Evolutionary conservation across 2,329 filamentous ascomycete genomes (phyloP), one percentile per base, ranked within the genome.

Genomic region (Phyllosticta citrichinensis): DNA sequence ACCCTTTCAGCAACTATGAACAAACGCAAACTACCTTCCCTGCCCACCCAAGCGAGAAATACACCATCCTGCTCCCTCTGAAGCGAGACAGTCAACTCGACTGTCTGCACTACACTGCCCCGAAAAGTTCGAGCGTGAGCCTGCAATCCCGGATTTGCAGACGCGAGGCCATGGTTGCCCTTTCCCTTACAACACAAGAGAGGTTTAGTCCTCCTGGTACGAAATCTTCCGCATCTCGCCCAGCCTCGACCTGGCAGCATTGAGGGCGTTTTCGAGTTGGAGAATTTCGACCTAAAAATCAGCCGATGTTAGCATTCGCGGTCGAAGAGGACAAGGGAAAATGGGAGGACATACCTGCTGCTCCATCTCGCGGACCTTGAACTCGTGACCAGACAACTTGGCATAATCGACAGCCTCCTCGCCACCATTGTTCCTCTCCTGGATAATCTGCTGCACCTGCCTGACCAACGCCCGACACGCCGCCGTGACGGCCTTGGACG

Each of bases 321-420:
- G 6, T n/a, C 5, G 6, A 17, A 2, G 17, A n/a, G 17, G n/a
- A 47, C 6, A 8, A n/a, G n/a, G n/a, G 35, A 64, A 55, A 19
- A n/a, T 35, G 62, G 56, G 53, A 5, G n/a, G n/a, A 81, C 83
- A 69, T 81, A 96, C 92, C 89, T 99, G 94, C 73, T 99, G 94
- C 79, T 99, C 94, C 94, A 99, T 99, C 79, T 99, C 92, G 68
- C 88, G 84, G 57, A 97, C 91, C 82, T 99, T 99, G 81, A 99
- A 97, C 78, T 99, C 94, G 75, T 97, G 93, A 33, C 88, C 86
- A 64, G 89, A 92, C 55, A 99, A 79, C 77, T 91, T 89, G 52
- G 83, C 81, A 75, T 97, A 99, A 74, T 99, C 94, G 22, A 95
- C 85, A 57, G 83, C 80, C 60, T 96, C 91, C 17, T 79, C 79